Percentiles rank a stretch among this genome's conserved stretches.
These are phyloP conservation scores for Aspergillus fructus DNA, from an alignment of 2,329 filamentous ascomycete species.

Conservation along the genomic window DNA sequence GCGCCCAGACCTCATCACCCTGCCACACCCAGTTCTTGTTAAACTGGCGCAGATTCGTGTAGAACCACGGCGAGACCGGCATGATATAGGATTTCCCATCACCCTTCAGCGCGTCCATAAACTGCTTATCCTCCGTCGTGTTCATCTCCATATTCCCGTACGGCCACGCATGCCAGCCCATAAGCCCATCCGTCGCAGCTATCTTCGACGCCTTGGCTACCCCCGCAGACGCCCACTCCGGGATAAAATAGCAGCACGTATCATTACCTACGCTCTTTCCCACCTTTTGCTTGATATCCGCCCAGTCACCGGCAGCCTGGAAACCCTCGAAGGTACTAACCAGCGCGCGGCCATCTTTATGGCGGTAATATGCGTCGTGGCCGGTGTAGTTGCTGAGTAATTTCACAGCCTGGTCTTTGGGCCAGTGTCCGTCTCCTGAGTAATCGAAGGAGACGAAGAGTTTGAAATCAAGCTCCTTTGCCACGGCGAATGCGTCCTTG, in stretches of 20 bases:
- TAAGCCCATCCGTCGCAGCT: constrained; percentile 36
- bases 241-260: constrained; percentile 45
- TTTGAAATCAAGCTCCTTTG: constrained; percentile 28
- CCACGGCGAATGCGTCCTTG: constrained; percentile 27
- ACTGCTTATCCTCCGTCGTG: constrained; percentile 40
- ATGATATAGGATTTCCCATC: constrained; percentile 49
- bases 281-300: constrained; percentile 40
- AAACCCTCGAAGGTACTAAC: constrained; percentile 49
- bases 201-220: constrained; percentile 21
- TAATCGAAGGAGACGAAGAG: constrained; percentile 43
- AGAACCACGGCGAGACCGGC: constrained; percentile 59
- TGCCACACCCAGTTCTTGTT: constrained; percentile 64
- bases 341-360: constrained; percentile 31
- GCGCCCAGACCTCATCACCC: constrained; percentile 60
- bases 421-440: constrained; percentile 33
- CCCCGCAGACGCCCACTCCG: constrained; percentile 42
- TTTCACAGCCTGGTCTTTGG: constrained; percentile 24
- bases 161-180: constrained; percentile 49
- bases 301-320: constrained; percentile 45
- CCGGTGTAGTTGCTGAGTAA: constrained; percentile 27
- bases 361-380: constrained; percentile 26
- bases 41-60: constrained; percentile 56
- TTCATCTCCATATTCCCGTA: constrained; percentile 37
- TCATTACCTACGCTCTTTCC: not conserved
- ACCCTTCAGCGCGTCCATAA: constrained; percentile 30